Evolutionary conservation across 129 eudicot genomes (phyloP), one percentile per base, ranked within the genome.

Genomic region (Lactuca saligna): DNA sequence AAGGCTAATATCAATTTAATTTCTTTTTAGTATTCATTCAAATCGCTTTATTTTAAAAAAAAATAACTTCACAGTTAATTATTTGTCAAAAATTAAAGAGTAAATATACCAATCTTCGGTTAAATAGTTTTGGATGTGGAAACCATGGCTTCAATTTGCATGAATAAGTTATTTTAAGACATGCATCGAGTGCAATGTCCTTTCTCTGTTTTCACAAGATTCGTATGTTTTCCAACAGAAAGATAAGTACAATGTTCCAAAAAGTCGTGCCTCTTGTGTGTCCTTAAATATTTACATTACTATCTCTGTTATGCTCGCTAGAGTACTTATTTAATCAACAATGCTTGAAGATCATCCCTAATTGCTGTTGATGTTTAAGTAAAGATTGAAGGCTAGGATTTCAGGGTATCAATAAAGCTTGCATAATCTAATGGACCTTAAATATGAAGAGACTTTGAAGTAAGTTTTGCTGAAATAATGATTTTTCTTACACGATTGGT

Each of bases 381-480:
- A 8, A 8, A 42, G 49, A 42, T 42, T 42, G 49, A 14, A 42
- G 49, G 49, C 49, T 61, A 34, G 17, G 17, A 25, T 25, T 25
- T 25, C 29, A 25, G 29, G 29, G 29, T 25, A 25, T 25, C 29
- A 25, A 25, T 25, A 25, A 25, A 25, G 29, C 29, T 25, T 2
- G 29, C 29, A 17, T 31, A 59, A 8, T 16, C 57, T 25, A 57
- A 87, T 87, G 94, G 87, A 81, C 67, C 80, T 87, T 59, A 80
- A 74, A 72, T 62, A 83, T 78, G 83, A 48, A 57, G 88, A 79
- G 54, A 76, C 82, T 60, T 70, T 82, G 54, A 75, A 70, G 94
- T 83, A 76, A 57, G 16, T 70, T 12, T 57, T 35, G 38, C n/a
- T 41, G 17, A 9, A 61, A 25, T 51, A 0, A 3, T 37, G 7